phyloP scores from a whole-genome alignment of 1,284 basidiomycete genomes.

The Exobasidium cylindrosporum region DNA sequence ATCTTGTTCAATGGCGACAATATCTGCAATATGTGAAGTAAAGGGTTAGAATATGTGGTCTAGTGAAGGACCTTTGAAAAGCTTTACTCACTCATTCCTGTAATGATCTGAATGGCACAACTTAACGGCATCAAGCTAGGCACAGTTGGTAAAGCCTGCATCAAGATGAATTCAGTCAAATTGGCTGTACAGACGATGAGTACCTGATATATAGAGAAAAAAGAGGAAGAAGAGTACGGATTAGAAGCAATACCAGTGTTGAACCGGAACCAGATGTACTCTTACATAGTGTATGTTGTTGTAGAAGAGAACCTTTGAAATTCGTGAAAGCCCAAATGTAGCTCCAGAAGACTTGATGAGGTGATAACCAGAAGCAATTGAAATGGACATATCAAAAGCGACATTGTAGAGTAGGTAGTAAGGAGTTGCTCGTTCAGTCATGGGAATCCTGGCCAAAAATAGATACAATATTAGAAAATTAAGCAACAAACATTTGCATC shows the following conservation, averaged over 20 bases:
- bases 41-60: neutral
- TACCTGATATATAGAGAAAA: neutral
- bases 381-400: constrained; percentile 10
- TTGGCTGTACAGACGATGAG: constrained; percentile 1
- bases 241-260: too few relatives aligned
- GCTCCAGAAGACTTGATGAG: constrained; percentile 9
- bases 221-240: neutral
- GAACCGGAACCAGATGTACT: too few relatives aligned
- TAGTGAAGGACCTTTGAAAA: neutral
- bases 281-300: constrained; percentile 20
- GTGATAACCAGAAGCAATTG: constrained; percentile 6
- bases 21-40: neutral
- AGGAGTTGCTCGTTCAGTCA: neutral
- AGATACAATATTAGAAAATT: too few relatives aligned
- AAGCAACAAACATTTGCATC: constrained; percentile 8
- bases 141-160: neutral
- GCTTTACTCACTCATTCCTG: constrained; percentile 1
- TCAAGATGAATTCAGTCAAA: constrained; percentile 6
- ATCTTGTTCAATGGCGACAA: neutral
- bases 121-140: neutral
- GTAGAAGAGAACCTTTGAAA: constrained; percentile 16
- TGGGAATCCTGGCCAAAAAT: too few relatives aligned
- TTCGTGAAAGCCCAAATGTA: constrained; percentile 5
- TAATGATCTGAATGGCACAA: constrained; percentile 8
- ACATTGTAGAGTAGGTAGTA: constrained; percentile 11